Percentiles rank a stretch among this genome's conserved stretches.
phyloP scores from a whole-genome alignment of 192 early-diverging fungal species.

The Backusella parvicylindrica region DNA sequence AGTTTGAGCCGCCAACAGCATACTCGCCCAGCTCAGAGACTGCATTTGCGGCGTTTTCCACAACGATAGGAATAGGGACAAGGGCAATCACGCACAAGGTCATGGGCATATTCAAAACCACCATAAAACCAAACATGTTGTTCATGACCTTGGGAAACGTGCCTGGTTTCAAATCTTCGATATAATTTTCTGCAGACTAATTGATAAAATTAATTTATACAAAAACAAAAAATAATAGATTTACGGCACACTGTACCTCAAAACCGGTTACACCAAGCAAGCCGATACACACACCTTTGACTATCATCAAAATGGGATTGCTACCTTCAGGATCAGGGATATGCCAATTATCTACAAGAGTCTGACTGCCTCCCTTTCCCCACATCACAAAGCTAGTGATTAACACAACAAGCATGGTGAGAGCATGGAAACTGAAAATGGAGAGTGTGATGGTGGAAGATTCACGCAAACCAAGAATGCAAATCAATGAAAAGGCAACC shows the following conservation, averaged over 20 bases:
- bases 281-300: slow-evolving; percentile 53
- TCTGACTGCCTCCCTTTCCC: slow-evolving; percentile 34
- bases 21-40: slow-evolving; percentile 44
- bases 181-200: slow-evolving; percentile 47
- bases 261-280: slow-evolving; percentile 52
- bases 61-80: slow-evolving; percentile 42
- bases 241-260: slow-evolving; percentile 26
- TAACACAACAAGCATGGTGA: slow-evolving; percentile 42
- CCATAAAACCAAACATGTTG: slow-evolving; percentile 46
- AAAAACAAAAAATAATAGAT: background rate
- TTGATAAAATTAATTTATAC: background rate
- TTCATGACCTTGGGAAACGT: slow-evolving; percentile 56
- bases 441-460: slow-evolving; percentile 45
- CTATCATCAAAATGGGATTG: slow-evolving; percentile 34
- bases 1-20: slow-evolving; percentile 23
- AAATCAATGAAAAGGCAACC: slow-evolving; percentile 42
- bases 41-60: slow-evolving; percentile 34
- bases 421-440: slow-evolving; percentile 44
- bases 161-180: slow-evolving; percentile 54
- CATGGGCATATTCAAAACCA: slow-evolving; percentile 46
- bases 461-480: slow-evolving; percentile 45
- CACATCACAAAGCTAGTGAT: slow-evolving; percentile 41
- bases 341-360: slow-evolving; percentile 44
- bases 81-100: slow-evolving; percentile 41
- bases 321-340: slow-evolving; percentile 29